These are phyloP conservation scores for Amaranthus tricolor DNA, from an alignment of 179 eudicot genomes.

Conservation along the genomic window DNA sequence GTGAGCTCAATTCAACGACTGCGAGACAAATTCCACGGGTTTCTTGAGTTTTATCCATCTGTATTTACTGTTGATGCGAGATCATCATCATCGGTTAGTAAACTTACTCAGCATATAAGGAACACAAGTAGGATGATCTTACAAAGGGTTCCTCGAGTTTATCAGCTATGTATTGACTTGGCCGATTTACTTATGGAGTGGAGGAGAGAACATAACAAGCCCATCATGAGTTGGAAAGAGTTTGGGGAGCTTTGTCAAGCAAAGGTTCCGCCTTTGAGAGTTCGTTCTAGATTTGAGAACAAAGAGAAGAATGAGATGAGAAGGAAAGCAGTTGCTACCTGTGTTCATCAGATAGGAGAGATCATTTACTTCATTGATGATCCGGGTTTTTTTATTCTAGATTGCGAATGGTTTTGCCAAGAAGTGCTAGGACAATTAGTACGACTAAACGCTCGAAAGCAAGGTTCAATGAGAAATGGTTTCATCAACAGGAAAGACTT, in stretches of 20 bases:
- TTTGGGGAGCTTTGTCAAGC: constrained; percentile 71
- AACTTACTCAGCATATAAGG: constrained; percentile 68
- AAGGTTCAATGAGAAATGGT: constrained; percentile 47
- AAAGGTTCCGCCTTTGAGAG: constrained; percentile 67
- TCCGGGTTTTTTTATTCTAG: constrained; percentile 65
- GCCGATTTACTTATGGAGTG: constrained; percentile 64
- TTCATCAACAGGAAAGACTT: constrained; percentile 67
- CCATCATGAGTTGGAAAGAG: constrained; percentile 80
- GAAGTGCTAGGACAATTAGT: constrained; percentile 69
- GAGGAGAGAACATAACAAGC: constrained; percentile 68
- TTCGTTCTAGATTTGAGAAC: constrained; percentile 58
- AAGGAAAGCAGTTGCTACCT: constrained; percentile 64
- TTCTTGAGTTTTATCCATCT: constrained; percentile 70
- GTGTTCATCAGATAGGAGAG: constrained; percentile 84
- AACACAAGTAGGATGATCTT: constrained; percentile 60
- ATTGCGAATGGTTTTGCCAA: constrained; percentile 82
- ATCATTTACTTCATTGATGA: constrained; percentile 71
- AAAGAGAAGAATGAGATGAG: constrained; percentile 70
- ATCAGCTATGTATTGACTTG: constrained; percentile 77
- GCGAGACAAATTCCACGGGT: constrained; percentile 67
- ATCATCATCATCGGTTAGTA: constrained; percentile 74
- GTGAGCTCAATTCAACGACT: constrained; percentile 55
- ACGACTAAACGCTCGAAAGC: constrained; percentile 47
- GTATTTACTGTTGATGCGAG: constrained; percentile 93
- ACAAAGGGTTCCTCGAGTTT: constrained; percentile 80